These are phyloP conservation scores for Krasilnikovozyma curviuscula DNA, from an alignment of 768 basidiomycete genomes.

Conservation along the genomic window DNA sequence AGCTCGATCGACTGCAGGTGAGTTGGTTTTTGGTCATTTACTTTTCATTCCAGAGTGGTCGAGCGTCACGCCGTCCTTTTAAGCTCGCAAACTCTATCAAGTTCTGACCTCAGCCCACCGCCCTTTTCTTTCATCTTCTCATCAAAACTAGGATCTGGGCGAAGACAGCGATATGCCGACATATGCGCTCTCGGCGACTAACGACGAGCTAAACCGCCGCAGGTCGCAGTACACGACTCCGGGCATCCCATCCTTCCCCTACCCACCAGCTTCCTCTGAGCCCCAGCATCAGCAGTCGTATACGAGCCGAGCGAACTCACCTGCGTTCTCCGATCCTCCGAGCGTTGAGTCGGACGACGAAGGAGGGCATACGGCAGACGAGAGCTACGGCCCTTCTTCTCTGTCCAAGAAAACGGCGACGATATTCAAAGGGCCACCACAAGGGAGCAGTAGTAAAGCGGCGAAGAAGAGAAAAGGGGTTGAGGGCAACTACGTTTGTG, in stretches of 20 bases:
- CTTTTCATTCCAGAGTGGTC: neutral
- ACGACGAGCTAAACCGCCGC: no score
- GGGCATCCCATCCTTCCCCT: no score
- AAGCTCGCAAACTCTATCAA: neutral
- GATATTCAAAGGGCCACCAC: neutral
- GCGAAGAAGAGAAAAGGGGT: slow-evolving; percentile 21
- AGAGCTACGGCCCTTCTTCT: neutral
- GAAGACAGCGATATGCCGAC: no score
- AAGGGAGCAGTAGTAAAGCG: slow-evolving; percentile 7
- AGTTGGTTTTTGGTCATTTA: neutral
- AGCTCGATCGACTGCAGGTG: slow-evolving; percentile 37
- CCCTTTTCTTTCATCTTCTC: neutral
- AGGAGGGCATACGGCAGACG: neutral
- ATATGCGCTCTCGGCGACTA: no score
- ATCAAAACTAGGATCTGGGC: no score
- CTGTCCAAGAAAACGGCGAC: slow-evolving; percentile 2
- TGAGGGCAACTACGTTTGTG: slow-evolving; percentile 61
- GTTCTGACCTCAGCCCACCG: neutral
- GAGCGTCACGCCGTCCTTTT: neutral
- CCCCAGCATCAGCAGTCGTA: no score
- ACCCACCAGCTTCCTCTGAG: no score
- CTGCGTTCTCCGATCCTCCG: no score
- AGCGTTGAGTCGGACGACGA: no score
- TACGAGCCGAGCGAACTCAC: neutral
- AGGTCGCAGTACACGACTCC: no score